phyloP scores from a whole-genome alignment of 2,329 filamentous ascomycete species.

The Hawksworthiomyces lignivorus region DNA sequence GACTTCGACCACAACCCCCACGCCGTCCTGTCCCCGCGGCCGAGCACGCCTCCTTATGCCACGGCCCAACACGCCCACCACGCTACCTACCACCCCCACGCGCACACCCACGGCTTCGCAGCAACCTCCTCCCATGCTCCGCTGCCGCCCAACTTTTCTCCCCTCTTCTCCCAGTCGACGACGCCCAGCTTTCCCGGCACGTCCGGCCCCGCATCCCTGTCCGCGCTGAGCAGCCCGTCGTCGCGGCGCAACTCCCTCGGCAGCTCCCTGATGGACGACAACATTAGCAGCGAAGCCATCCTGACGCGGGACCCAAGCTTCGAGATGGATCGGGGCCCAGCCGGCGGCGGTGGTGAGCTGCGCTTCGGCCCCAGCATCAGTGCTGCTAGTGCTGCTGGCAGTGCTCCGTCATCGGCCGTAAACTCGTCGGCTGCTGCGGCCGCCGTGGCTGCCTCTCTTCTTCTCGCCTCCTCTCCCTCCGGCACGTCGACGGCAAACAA shows the following conservation, averaged over 20 bases:
- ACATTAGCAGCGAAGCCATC: conserved; percentile 5
- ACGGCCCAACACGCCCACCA: too few relatives aligned
- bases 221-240: conserved; percentile 38
- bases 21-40: background rate
- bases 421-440: background rate
- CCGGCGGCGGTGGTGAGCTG: background rate
- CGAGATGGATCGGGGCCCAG: background rate
- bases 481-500: conserved; percentile 1
- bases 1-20: background rate
- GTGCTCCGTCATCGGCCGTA: too few relatives aligned
- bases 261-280: conserved; percentile 38
- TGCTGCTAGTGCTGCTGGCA: background rate
- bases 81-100: conserved; percentile 12
- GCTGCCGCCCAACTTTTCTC: conserved; percentile 3
- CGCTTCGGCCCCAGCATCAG: too few relatives aligned
- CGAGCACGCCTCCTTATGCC: background rate
- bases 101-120: conserved; percentile 1
- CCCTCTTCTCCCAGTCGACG: conserved; percentile 30
- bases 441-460: background rate
- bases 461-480: background rate
- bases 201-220: conserved; percentile 26
- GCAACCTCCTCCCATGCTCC: background rate
- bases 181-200: conserved; percentile 36
- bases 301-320: conserved; percentile 21
- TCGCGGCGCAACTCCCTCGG: conserved; percentile 44